Conservation (phyloP, 345 rosid genomes). For the Euphorbia lathyris region DNA sequence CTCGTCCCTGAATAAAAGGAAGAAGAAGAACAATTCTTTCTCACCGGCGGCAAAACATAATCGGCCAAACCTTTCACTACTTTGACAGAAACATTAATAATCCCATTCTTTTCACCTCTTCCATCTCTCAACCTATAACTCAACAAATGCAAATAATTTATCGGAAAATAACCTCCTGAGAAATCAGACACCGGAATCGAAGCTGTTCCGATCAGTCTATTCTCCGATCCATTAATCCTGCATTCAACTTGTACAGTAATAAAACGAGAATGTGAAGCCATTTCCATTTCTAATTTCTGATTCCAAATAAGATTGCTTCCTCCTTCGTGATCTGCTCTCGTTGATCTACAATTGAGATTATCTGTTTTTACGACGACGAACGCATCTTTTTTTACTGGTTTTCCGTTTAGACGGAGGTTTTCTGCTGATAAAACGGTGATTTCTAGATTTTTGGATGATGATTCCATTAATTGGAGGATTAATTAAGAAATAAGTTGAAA, state of each 20-base stretch:
- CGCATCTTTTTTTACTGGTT: too few species aligned
- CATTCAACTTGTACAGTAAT: constrained; percentile 41
- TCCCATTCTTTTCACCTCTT: constrained; percentile 44
- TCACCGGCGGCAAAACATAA: not conserved
- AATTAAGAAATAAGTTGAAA: too few species aligned
- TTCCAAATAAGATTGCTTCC: constrained; percentile 60
- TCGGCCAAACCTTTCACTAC: constrained; percentile 22
- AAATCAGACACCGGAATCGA: too few species aligned
- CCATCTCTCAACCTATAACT: constrained; percentile 56
- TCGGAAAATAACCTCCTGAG: too few species aligned
- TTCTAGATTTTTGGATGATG: constrained; percentile 33
- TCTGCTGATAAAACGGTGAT: constrained; percentile 56
- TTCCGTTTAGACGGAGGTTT: constrained; percentile 41
- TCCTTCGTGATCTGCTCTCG: constrained; percentile 26
- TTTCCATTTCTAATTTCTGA: constrained; percentile 40
- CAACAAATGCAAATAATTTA: too few species aligned
- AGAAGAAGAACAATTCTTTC: not conserved
- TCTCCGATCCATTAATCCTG: constrained; percentile 37
- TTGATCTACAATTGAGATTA: too few species aligned
- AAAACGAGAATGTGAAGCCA: constrained; percentile 35
- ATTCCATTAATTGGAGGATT: too few species aligned
- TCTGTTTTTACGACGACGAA: too few species aligned
- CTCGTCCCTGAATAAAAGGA: not conserved
- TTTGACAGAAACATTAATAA: constrained; percentile 58
- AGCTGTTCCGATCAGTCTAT: too few species aligned